Evolutionary conservation across 805 yeast species (phyloP), one percentile per base, ranked within the genome.

Genomic region (Metschnikowia colocasiae): DNA sequence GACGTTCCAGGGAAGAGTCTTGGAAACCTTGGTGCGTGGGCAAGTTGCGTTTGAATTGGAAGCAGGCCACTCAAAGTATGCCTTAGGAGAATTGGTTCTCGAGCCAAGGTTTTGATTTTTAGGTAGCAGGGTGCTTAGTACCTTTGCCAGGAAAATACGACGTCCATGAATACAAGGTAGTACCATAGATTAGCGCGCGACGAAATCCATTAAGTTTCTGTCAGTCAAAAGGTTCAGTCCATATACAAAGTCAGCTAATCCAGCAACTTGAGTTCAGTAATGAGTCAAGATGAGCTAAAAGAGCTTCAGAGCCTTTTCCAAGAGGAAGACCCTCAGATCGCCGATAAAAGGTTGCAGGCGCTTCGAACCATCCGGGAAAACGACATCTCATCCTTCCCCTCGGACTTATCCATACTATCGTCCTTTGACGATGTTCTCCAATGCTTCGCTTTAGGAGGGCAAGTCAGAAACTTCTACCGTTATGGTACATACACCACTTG

Each of bases 361-460:
- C 43, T 54, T 41, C 42, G 32, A 18, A 54, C 59, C 15, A 32
- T 55, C 7, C 48, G 46, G 6, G 53, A 52, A 38, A 55, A 55
- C 35, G 55, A 52, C 34, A 16, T 54, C 22, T 46, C 55, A 12
- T 56, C 60, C 19, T 61, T 63, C 45, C 76, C 75, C 4, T 56
- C 63, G n/a, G 63, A 63, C 22, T 55, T 72, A 40, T 62, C 72
- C 12, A 56, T 71, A 6, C 73, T 83, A 45, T 88, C 92, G 37
- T 94, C 94, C 1, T 83, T 91, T 65, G 96, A 91, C 64, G 95
- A 89, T 59, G 71, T 91, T 19, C 76, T 90, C 39, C 83, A 80
- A 40, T 92, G 98, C 63, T 89, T 87, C 67, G 87, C 97, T 0
- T 61, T 91, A 2, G 97, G 96, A 3, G 97, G 97, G 0, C 97